Conservation (phyloP, 2,329 filamentous ascomycete species). For the Pseudopyrenochaeta lycopersici region DNA sequence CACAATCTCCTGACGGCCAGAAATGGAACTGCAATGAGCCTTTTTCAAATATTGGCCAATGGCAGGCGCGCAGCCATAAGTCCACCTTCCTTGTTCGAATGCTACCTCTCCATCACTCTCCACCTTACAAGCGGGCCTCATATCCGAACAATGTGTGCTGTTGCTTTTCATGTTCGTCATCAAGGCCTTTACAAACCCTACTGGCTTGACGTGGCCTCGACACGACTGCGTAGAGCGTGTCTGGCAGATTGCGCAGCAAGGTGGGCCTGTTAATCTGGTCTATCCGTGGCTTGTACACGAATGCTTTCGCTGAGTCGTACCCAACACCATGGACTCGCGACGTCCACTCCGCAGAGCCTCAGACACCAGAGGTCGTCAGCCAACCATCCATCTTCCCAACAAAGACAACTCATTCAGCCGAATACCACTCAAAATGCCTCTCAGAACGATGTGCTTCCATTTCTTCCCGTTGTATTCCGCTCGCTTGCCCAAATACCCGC, state of each 20-base stretch:
- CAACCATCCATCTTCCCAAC: constrained; percentile 17
- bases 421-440: constrained; percentile 10
- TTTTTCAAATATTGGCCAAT: constrained; percentile 9
- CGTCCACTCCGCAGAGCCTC: constrained; percentile 20
- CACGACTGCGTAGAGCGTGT: constrained; percentile 3
- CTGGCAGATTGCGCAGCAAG: constrained; percentile 12
- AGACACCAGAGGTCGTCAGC: constrained; percentile 7
- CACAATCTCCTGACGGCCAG: not conserved
- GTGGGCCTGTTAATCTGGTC: constrained; percentile 9
- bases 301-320: constrained; percentile 1
- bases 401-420: constrained; percentile 10
- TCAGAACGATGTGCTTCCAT: not conserved
- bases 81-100: constrained; percentile 14
- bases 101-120: constrained; percentile 6
- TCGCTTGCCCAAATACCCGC: constrained; percentile 15
- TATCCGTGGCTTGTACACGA: not conserved
- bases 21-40: constrained; percentile 6
- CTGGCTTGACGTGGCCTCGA: constrained; percentile 14
- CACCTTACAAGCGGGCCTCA: constrained; percentile 8
- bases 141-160: constrained; percentile 10
- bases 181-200: not conserved
- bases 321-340: constrained; percentile 3
- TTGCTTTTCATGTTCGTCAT: constrained; percentile 6
- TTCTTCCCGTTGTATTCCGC: constrained; percentile 17
- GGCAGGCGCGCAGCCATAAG: constrained; percentile 7